These are phyloP conservation scores for Dujonia santamariae DNA, from an alignment of 1,139 yeast genomes.

Conservation along the genomic window DNA sequence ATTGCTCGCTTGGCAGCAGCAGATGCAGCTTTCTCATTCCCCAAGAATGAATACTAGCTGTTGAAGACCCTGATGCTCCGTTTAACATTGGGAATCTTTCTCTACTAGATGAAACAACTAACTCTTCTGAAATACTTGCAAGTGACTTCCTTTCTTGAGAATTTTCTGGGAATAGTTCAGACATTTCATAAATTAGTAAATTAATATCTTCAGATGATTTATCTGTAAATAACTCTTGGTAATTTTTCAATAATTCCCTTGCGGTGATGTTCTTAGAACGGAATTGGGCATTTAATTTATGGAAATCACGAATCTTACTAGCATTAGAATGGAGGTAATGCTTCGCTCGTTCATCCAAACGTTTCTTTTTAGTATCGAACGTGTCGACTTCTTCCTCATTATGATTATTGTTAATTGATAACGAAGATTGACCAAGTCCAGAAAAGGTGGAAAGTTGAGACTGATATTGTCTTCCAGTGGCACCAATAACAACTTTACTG, in stretches of 20 bases:
- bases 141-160: conserved; percentile 15
- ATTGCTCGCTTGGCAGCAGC: conserved; percentile 28
- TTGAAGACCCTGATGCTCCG: conserved; percentile 17
- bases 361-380: conserved; percentile 50
- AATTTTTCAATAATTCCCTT: conserved; percentile 45
- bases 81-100: conserved; percentile 35
- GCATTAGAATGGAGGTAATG: conserved; percentile 63
- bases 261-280: conserved; percentile 48
- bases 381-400: conserved; percentile 37
- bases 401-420: conserved; percentile 10
- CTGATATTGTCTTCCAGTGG: conserved; percentile 49
- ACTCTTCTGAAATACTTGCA: conserved; percentile 3
- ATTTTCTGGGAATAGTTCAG: conserved; percentile 48
- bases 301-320: conserved; percentile 47
- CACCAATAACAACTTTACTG: conserved; percentile 40
- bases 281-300: conserved; percentile 46
- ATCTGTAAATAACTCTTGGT: conserved; percentile 47
- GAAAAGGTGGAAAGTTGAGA: conserved; percentile 67
- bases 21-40: conserved; percentile 15
- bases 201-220: conserved; percentile 46
- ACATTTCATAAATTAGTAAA: conserved; percentile 53
- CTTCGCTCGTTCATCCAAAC: conserved; percentile 84
- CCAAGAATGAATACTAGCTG: conserved; percentile 27
- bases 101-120: conserved; percentile 1
- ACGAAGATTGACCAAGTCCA: conserved; percentile 12